These are phyloP conservation scores for Cercospora citrullina DNA, from an alignment of 2,329 filamentous ascomycete species.

Conservation along the genomic window DNA sequence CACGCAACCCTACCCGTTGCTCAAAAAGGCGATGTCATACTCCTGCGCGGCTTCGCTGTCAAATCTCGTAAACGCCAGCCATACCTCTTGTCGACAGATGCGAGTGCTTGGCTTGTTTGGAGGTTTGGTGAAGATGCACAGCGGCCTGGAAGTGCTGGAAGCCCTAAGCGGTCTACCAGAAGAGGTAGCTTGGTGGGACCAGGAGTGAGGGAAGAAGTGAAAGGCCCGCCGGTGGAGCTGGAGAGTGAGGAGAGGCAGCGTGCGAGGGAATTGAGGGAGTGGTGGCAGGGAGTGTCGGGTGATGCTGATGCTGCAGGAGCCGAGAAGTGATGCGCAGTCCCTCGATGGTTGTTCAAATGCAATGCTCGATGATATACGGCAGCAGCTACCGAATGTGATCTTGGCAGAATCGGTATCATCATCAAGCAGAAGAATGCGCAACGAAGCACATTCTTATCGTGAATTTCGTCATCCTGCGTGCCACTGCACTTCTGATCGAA, in stretches of 20 bases:
- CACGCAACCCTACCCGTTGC: slow-evolving; percentile 45
- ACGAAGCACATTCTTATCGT: not conserved
- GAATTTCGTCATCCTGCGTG: not conserved
- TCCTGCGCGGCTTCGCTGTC: slow-evolving; percentile 48
- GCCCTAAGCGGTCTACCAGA: slow-evolving; percentile 34
- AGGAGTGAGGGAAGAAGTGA: slow-evolving; percentile 44
- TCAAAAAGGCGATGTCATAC: slow-evolving; percentile 46
- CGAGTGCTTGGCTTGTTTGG: slow-evolving; percentile 53
- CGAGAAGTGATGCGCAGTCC: not conserved
- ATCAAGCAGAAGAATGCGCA: not conserved
- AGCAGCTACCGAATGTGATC: not conserved
- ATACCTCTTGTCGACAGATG: slow-evolving; percentile 44
- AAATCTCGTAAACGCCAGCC: slow-evolving; percentile 42
- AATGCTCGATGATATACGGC: not conserved
- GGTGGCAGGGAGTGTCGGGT: slow-evolving; percentile 37
- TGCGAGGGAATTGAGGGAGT: slow-evolving; percentile 43
- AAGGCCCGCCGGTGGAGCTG: slow-evolving; percentile 49
- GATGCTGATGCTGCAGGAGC: not conserved
- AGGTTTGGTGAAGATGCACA: slow-evolving; percentile 33
- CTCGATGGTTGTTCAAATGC: not conserved
- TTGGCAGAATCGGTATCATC: not conserved
- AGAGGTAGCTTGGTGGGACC: slow-evolving; percentile 25
- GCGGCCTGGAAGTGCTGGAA: slow-evolving; percentile 15
- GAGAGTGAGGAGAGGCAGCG: slow-evolving; percentile 48
- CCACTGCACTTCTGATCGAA: not conserved